Evolutionary conservation across 2,329 filamentous ascomycete genomes (phyloP), one percentile per base, ranked within the genome.

Genomic region (Simplicillium aogashimaense): DNA sequence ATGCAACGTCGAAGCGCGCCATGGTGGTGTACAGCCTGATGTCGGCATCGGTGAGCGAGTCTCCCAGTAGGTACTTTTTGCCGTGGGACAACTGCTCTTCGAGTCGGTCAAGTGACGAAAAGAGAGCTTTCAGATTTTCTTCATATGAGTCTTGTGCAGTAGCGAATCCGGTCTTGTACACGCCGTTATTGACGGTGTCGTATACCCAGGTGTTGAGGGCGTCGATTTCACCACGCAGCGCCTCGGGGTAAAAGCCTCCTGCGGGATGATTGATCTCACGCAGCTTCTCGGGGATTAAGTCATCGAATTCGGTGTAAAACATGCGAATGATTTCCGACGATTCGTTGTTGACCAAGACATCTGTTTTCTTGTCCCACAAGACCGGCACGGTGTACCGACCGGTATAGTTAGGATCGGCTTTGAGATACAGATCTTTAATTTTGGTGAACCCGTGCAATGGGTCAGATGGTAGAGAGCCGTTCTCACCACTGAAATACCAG

Each of bases 281-380:
- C 42, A 70, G 64, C 39, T 71, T 46, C 15, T 67, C 65, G 0
- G 72, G 70, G 2, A 81, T 53, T 6, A 80, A 52, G 36, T 69
- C 63, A 45, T 89, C 83, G 51, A 89, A 88, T 40, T 78, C 82
- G 10, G 71, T 69, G 59, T 86, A 87, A 45, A 92, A 67, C 82
- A 90, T 89, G 47, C 85, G 75, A 50, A 92, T 87, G 50, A 92
- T 90, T 57, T 92, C 86, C 39, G 77, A 76, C 40, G 80, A 84
- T 66, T 92, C 86, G 47, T 94, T 94, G 68, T 76, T 88, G 35
- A 92, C 86, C 48, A 90, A 84, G 13, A 70, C 75, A 37, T 79
- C 73, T 17, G 69, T 66, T 55, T 81, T 76, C 55, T 77, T 81
- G 48, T 86, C 81, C 66, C 76, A 85, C 9, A 88, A 67, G 0